A percentile compares a stretch with the other conserved stretches of the same genome.
Conservation (phyloP, 1,139 yeast species). For the Magnusiomyces fungicola region DNA sequence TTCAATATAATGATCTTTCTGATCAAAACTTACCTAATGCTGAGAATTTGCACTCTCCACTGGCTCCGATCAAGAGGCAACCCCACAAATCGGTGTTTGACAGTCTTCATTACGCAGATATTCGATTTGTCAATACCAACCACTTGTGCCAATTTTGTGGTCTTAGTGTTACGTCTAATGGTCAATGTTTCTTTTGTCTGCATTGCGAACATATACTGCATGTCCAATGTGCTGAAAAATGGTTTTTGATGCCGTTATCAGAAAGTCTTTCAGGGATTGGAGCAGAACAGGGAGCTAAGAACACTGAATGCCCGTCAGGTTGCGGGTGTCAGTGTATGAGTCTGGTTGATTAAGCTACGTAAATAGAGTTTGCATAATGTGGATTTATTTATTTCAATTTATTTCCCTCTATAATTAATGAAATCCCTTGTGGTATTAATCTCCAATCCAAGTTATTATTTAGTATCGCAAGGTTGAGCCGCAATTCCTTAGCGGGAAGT, state of each 20-base stretch:
- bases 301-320: slow-evolving; percentile 80
- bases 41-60: not conserved
- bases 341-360: no score
- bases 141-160: slow-evolving; percentile 52
- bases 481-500: no score
- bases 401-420: no score
- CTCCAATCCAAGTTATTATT: no score
- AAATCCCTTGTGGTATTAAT: no score
- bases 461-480: no score
- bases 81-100: not conserved
- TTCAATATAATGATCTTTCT: not conserved
- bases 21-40: not conserved
- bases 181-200: slow-evolving; percentile 60
- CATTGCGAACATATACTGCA: slow-evolving; percentile 76
- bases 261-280: no score
- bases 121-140: not conserved
- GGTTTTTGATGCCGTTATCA: slow-evolving; percentile 53
- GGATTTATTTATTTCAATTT: not conserved
- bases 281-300: slow-evolving; percentile 37
- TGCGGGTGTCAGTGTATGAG: slow-evolving; percentile 75
- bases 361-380: not conserved
- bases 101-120: not conserved
- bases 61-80: not conserved
- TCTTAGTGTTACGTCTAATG: slow-evolving; percentile 42
- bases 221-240: slow-evolving; percentile 64